Conservation (phyloP, 2,329 filamentous ascomycete species). For the Colletotrichum acutatum region DNA sequence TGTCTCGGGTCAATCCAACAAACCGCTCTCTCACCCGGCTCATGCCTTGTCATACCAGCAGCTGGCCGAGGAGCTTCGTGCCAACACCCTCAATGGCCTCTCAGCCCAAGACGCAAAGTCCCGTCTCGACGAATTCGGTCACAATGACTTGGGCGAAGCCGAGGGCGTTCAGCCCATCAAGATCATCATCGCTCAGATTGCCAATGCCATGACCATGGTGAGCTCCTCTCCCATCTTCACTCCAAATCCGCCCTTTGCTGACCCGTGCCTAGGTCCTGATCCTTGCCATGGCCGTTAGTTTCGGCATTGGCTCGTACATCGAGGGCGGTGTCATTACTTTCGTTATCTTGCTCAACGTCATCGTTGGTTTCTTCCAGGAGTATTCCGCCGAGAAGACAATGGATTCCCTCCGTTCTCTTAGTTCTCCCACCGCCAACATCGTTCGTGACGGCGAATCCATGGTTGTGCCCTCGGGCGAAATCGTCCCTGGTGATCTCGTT, state of each 20-base stretch:
- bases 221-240: background rate
- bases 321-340: conserved; percentile 65
- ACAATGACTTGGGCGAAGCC: conserved; percentile 68
- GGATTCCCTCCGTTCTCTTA: conserved; percentile 60
- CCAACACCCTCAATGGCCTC: conserved; percentile 66
- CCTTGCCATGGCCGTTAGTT: conserved; percentile 63
- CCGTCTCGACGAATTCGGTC: conserved; percentile 65
- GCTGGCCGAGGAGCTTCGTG: conserved; percentile 62
- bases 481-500: conserved; percentile 69
- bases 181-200: conserved; percentile 70
- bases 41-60: conserved; percentile 63
- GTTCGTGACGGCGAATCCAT: conserved; percentile 61
- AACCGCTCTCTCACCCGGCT: conserved; percentile 65
- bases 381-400: conserved; percentile 67
- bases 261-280: conserved; percentile 50
- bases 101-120: conserved; percentile 59
- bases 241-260: background rate
- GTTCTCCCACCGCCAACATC: conserved; percentile 60
- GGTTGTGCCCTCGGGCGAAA: conserved; percentile 62
- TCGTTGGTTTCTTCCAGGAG: conserved; percentile 66
- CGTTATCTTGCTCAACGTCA: conserved; percentile 63
- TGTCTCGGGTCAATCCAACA: conserved; percentile 46
- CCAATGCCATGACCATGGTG: conserved; percentile 73
- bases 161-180: conserved; percentile 66
- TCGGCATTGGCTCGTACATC: conserved; percentile 63